Evolutionary conservation across 1,139 yeast species (phyloP), one percentile per base, ranked within the genome.

Genomic region (Pneumocystis canis): DNA sequence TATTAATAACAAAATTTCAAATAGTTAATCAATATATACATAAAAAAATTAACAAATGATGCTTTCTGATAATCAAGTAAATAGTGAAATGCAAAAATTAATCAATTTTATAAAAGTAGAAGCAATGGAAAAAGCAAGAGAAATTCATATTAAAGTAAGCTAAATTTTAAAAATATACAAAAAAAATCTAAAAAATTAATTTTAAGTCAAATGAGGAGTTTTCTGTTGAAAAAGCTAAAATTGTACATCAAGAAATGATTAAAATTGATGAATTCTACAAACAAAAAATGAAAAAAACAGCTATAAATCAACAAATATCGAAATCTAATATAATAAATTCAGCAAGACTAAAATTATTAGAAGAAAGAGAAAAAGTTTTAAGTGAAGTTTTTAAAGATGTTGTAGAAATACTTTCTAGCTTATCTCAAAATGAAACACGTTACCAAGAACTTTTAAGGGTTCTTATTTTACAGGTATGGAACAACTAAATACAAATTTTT

Each of bases 61-160:
- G n/a, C 47, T 61, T 16, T 56, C 62, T 47, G 61, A 60, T 57
- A 57, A 56, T 63, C 62, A 89, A 92, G 97, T 89, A 71, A 89
- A 86, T 73, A 88, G 89, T 70, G 98, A 92, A 79, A 89, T 92
- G 76, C 84, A 85, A 76, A 92, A 92, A 80, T 92, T 94, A 97
- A 96, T 92, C 75, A 92, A 95, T 74, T 94, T 92, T 84, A 94
- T 94, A 80, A 88, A 86, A 78, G 90, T 90, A 82, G 99, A 94
- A 79, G 98, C 98, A 53, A 95, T 90, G 72, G 99, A 94, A 76
- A 94, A 94, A 79, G 97, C 98, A 68, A 88, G 87, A 76, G 99
- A 94, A 76, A 89, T 94, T 72, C 85, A 81, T 74, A 80, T 92
- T 72, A 94, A 92, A 80, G 77, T 75, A 65, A 31, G 16, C 16